phyloP scores from a whole-genome alignment of 2,329 filamentous ascomycete genomes.

The Phialophora macrospora region DNA sequence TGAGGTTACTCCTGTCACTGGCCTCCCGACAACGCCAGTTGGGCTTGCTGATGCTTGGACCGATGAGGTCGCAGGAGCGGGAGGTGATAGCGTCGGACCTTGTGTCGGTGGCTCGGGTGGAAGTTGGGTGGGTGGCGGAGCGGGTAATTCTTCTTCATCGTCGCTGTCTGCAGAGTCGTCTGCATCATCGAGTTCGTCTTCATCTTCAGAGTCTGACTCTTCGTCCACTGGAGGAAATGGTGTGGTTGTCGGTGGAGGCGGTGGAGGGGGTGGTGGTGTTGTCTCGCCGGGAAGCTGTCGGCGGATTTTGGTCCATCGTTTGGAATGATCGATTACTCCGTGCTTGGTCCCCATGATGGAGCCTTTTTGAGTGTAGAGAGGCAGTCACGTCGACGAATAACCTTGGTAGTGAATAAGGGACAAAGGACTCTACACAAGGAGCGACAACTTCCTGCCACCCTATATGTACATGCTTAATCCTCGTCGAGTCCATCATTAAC shows the following conservation, averaged over 20 bases:
- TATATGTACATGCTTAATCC: no score
- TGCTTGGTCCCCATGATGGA: neutral
- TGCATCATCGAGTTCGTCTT: conserved; percentile 6
- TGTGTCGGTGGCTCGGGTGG: neutral
- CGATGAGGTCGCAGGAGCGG: neutral
- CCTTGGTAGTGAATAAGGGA: no score
- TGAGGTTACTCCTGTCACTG: neutral
- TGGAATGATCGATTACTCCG: conserved; percentile 7
- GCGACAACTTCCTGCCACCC: no score
- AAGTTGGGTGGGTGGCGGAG: neutral
- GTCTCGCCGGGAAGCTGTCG: neutral
- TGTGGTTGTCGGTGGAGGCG: neutral
- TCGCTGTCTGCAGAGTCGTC: conserved; percentile 18
- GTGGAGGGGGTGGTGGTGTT: neutral
- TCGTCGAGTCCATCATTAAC: no score
- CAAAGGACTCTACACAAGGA: no score
- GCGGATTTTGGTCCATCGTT: conserved; percentile 10
- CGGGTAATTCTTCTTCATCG: conserved; percentile 33
- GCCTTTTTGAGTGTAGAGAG: neutral
- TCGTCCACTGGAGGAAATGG: neutral
- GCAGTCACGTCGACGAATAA: no score
- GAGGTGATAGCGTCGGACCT: neutral
- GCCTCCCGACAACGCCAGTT: neutral
- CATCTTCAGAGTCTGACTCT: conserved; percentile 2
- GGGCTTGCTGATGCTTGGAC: neutral